These are phyloP conservation scores for Diaporthe eres DNA, from an alignment of 2,329 filamentous ascomycete species.

Conservation along the genomic window DNA sequence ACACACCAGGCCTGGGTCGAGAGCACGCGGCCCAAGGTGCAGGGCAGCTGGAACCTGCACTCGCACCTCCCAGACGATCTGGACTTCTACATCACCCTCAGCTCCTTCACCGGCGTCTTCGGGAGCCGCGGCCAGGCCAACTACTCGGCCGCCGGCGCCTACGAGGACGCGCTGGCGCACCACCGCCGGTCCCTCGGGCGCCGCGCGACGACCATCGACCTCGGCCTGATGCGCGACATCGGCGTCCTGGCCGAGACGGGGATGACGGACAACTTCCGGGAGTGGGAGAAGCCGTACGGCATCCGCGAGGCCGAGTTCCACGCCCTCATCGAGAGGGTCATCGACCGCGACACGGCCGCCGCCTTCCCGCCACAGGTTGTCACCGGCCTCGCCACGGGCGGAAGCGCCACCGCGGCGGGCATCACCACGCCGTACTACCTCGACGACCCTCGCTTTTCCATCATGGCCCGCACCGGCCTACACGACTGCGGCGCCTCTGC, in stretches of 20 bases:
- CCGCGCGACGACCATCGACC: slow-evolving; percentile 45
- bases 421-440: slow-evolving; percentile 7
- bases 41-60: slow-evolving; percentile 40
- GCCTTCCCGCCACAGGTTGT: slow-evolving; percentile 33
- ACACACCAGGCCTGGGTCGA: slow-evolving; percentile 32
- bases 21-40: slow-evolving; percentile 36
- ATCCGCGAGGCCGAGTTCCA: slow-evolving; percentile 44
- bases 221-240: slow-evolving; percentile 48
- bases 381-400: slow-evolving; percentile 34
- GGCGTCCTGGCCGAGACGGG: slow-evolving; percentile 38
- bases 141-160: slow-evolving; percentile 50
- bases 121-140: slow-evolving; percentile 37
- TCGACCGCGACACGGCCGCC: slow-evolving; percentile 36
- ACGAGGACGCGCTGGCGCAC: slow-evolving; percentile 51
- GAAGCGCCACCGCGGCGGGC: neutral
- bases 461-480: slow-evolving; percentile 38
- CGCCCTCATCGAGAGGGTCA: slow-evolving; percentile 42
- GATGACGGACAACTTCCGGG: slow-evolving; percentile 37
- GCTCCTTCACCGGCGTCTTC: slow-evolving; percentile 35
- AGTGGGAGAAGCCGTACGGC: slow-evolving; percentile 43
- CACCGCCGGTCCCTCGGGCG: slow-evolving; percentile 44
- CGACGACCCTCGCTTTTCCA: neutral
- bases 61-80: slow-evolving; percentile 3
- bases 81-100: slow-evolving; percentile 39
- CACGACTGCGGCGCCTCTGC: neutral